Conservation (phyloP, 495 filamentous ascomycete genomes). For the Penicillium herquei region DNA sequence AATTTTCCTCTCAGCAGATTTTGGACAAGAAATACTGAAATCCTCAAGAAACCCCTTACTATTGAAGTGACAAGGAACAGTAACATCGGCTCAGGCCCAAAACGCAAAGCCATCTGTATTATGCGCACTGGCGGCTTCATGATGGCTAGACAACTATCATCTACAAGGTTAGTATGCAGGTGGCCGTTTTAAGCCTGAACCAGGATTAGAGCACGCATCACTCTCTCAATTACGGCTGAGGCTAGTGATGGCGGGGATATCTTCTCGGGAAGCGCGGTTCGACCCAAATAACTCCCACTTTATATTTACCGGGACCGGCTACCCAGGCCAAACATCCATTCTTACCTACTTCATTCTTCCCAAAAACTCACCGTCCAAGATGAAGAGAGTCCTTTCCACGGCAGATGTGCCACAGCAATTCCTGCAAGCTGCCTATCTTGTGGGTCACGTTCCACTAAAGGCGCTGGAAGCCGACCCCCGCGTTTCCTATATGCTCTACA, state of each 20-base stretch:
- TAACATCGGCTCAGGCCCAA: too few species aligned
- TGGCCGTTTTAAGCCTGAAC: too few species aligned
- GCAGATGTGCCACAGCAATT: background rate
- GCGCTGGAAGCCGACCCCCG: background rate
- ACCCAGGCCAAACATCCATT: background rate
- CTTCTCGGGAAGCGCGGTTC: background rate
- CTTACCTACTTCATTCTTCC: background rate
- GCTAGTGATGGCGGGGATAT: background rate
- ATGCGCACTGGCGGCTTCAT: too few species aligned
- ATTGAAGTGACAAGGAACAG: too few species aligned
- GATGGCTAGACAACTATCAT: too few species aligned
- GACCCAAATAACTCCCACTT: background rate
- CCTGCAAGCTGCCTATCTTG: background rate
- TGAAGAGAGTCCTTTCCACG: background rate
- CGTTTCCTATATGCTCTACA: slow-evolving; percentile 3
- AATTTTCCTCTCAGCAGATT: too few species aligned
- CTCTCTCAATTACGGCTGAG: too few species aligned
- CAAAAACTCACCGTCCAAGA: background rate
- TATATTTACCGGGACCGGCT: background rate
- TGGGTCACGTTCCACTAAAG: background rate
- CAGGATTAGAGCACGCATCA: too few species aligned
- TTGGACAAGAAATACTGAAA: too few species aligned
- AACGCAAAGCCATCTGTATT: too few species aligned
- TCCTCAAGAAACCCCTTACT: too few species aligned
- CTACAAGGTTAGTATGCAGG: too few species aligned